Evolutionary conservation across 2,329 filamentous ascomycete species (phyloP), one percentile per base, ranked within the genome.

Genomic region (Apiospora aurea): DNA sequence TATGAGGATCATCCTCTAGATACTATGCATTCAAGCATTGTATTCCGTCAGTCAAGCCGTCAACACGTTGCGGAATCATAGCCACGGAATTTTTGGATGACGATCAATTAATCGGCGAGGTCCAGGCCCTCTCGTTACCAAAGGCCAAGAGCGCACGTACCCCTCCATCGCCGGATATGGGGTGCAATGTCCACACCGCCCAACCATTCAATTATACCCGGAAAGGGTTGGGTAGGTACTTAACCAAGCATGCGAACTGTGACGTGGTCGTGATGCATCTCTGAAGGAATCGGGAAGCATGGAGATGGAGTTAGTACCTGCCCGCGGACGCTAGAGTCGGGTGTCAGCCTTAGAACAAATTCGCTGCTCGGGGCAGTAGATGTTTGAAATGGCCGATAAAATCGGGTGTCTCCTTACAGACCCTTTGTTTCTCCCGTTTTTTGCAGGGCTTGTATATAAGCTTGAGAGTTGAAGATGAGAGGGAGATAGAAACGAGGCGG

Each of bases 191-290:
- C 53, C 53, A 64, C 53, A 64, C 53, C 53, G 53, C 53, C 53
- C 53, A 64, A 64, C 53, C 53, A 38, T 38, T 38, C 34, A 8
- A 64, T 26, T n/a, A 7, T 29, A 34, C 53, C 18, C 53, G 29
- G 53, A 41, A 34, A 38, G 18, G 53, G 53, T 29, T 64, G 53
- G 53, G 11, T 29, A 29, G 26, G 7, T 38, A 38, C 34, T 8
- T 64, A n/a, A 34, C 24, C 41, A 46, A 44, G 14, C 14, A 14
- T 47, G 24, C 43, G 49, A 34, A 49, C 29, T 14, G 67, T 68
- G 67, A 68, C 67, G 67, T 68, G 46, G 47, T 68, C 21, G 67
- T 49, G 67, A 68, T 68, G 67, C 14, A 49, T 64, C 10, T 38
- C 29, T 64, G 29, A 64, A 64, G 53, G 53, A 61, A 64, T 64